These are phyloP conservation scores for Avena eriantha DNA, from an alignment of 176 grass and related monocot species.

Conservation along the genomic window DNA sequence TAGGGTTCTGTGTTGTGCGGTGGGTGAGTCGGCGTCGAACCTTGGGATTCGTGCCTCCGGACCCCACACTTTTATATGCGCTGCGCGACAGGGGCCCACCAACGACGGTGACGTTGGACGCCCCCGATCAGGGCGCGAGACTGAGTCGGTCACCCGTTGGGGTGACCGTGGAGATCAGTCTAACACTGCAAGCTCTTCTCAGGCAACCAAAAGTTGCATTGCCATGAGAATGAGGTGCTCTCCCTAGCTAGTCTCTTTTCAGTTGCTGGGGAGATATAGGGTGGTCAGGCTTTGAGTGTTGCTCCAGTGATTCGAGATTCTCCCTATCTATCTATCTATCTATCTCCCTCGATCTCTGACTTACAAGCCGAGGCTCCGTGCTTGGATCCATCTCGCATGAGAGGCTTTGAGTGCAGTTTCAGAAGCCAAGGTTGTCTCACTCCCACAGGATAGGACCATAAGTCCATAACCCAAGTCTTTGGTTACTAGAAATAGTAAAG, in stretches of 20 bases:
- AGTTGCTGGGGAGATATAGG: constrained; percentile 65
- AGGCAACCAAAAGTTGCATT: constrained; percentile 53
- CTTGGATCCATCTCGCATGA: constrained; percentile 31
- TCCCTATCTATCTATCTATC: background rate
- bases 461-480: constrained; percentile 40
- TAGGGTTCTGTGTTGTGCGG: too few relatives aligned
- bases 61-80: too few relatives aligned
- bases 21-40: too few relatives aligned
- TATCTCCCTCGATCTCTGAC: background rate
- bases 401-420: background rate
- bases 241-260: constrained; percentile 57
- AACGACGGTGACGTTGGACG: too few relatives aligned
- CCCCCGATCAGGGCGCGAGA: too few relatives aligned
- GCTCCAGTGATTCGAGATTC: constrained; percentile 69
- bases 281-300: constrained; percentile 54
- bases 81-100: too few relatives aligned
- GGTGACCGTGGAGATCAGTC: too few relatives aligned
- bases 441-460: constrained; percentile 37
- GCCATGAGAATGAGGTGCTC: constrained; percentile 74
- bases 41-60: too few relatives aligned
- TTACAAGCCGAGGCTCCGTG: constrained; percentile 48
- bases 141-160: too few relatives aligned
- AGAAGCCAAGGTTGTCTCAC: constrained; percentile 55
- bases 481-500: constrained; percentile 66
- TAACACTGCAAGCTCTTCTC: constrained; percentile 15